These are phyloP conservation scores for Penicillium arizonense DNA, from an alignment of 495 filamentous ascomycete species.

Conservation along the genomic window DNA sequence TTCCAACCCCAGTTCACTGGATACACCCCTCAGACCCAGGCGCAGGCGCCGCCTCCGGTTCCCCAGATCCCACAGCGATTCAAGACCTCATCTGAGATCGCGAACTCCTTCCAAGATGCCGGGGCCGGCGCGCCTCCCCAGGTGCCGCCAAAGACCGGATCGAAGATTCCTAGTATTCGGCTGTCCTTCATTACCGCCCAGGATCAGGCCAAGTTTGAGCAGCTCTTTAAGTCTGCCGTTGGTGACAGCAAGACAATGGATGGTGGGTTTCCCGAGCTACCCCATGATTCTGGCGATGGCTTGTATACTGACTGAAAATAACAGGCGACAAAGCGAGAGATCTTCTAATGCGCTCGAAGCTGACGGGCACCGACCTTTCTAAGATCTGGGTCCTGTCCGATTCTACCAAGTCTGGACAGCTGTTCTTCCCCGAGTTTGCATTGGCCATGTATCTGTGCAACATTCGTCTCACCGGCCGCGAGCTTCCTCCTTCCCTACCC, in stretches of 20 bases:
- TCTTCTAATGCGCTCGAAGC: constrained; percentile 80
- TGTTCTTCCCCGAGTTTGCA: constrained; percentile 97
- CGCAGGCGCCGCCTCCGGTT: constrained; percentile 35
- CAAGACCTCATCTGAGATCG: constrained; percentile 81
- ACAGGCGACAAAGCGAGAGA: constrained; percentile 83
- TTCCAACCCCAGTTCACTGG: constrained; percentile 42
- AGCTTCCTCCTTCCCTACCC: constrained; percentile 69
- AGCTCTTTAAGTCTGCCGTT: constrained; percentile 94
- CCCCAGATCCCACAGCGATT: constrained; percentile 49
- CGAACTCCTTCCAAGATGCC: constrained; percentile 70
- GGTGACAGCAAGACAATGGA: constrained; percentile 84
- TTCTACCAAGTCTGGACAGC: constrained; percentile 92
- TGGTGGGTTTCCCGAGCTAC: constrained; percentile 39
- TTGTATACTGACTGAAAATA: constrained; percentile 17
- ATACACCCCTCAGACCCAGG: constrained; percentile 32
- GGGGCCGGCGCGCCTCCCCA: constrained; percentile 41
- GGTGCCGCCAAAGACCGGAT: constrained; percentile 51
- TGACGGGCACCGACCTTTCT: constrained; percentile 76
- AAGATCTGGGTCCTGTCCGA: constrained; percentile 96
- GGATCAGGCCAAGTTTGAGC: constrained; percentile 97
- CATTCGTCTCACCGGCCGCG: constrained; percentile 81
- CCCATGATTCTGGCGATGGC: neutral
- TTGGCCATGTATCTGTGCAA: constrained; percentile 99
- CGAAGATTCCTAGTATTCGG: constrained; percentile 91
- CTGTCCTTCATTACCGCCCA: constrained; percentile 93